phyloP scores from a whole-genome alignment of 2,329 filamentous ascomycete genomes.

The Ilyonectria robusta region DNA sequence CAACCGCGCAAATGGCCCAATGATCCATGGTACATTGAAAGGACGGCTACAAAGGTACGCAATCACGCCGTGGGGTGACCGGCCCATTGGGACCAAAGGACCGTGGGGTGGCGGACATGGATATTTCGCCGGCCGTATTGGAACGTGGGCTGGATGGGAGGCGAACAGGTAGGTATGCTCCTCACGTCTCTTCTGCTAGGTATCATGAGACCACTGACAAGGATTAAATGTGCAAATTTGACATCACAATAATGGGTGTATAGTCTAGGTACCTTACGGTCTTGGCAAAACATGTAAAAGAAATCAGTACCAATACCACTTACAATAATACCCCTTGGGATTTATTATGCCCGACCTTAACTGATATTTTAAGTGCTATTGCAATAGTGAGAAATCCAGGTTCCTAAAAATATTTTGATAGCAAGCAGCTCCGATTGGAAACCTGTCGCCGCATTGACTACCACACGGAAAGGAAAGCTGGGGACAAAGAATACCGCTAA shows the following conservation, averaged over 20 bases:
- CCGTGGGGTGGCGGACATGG: slow-evolving; percentile 15
- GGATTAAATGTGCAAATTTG: neutral
- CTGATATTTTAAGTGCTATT: no score
- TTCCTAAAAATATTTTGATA: no score
- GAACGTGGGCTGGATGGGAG: neutral
- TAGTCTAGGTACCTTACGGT: neutral
- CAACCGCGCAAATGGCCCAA: slow-evolving; percentile 37
- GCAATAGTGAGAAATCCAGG: no score
- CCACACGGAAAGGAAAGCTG: neutral
- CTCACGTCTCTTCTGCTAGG: neutral
- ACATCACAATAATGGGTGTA: neutral
- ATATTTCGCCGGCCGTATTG: neutral
- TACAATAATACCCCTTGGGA: neutral
- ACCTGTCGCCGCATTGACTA: no score
- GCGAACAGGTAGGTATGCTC: neutral
- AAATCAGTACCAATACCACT: neutral
- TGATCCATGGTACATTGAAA: slow-evolving; percentile 30
- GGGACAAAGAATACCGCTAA: no score
- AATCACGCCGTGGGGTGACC: slow-evolving; percentile 36
- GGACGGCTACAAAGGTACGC: slow-evolving; percentile 19
- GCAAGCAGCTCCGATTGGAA: no score
- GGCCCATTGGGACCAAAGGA: slow-evolving; percentile 26
- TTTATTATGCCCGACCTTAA: no score
- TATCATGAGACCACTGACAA: neutral
- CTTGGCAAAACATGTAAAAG: neutral